Base-by-base conservation (phyloP, 73 alveolate genomes). In the Paramecium caudatum region DNA sequence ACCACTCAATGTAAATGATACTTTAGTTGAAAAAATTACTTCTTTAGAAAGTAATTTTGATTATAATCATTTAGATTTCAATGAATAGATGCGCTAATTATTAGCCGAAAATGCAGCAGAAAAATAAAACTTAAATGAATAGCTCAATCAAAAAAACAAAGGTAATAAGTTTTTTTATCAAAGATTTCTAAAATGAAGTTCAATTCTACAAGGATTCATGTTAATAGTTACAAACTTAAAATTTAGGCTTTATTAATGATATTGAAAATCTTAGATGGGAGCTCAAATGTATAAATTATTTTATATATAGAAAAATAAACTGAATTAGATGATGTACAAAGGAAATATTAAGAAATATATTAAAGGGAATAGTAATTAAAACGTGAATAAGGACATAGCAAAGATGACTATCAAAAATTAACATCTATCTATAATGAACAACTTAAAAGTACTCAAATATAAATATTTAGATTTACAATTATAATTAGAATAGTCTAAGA, bases 1-100 rank as follows among this genome's bases (percentile, higher is more conserved):
- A 27, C 41, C 2, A 27, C 46, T 55, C n/a, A 55, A 55, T 55
- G 80, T 55, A 10, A 55, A 55, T 55, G 80, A 55, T 55, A 55
- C 80, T 27, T 43, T 55, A 27, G 23, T 55, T 16, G 80, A 55
- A 7, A 55, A 55, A 23, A 55, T 55, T 27, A 55, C 80, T 3
- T 55, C 80, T 7, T 55, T 55, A 27, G 80, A 55, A 23, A 55
- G 80, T 55, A 55, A 21, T 5, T 23, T 5, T 23, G 23, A 23
- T 0, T 0, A 10, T 4, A 23, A 55, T 55, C 13, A 3, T 0
- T 16, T 23, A 55, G 80, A 55, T 21, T 55, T 55, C 6, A 55
- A 55, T 55, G 80, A 55, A 10, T 23, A 55, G n/a, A 55, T 55
- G 80, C 23, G 80, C 8, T 1, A 55, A 15, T 27, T 55, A 6